Percentiles rank a stretch among this genome's conserved stretches.
Conservation (phyloP, 352 stramenopile genomes). For the Globisporangium cystogenes region DNA sequence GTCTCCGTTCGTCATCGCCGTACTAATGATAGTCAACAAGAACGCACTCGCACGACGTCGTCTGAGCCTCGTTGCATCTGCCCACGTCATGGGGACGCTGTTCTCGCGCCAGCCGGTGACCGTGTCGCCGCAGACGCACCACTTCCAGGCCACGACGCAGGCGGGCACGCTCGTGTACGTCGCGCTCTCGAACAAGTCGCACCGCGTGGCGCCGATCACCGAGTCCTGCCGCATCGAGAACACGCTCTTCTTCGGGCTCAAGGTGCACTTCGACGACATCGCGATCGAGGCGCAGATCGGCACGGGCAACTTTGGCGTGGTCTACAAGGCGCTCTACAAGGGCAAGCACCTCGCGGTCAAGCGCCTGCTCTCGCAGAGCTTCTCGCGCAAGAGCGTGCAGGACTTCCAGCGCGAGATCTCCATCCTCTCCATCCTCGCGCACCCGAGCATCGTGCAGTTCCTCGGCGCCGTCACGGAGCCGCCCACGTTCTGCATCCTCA, state of each 20-base stretch:
- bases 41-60: not conserved
- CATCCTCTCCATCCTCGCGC: conserved; percentile 75
- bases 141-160: conserved; percentile 57
- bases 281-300: conserved; percentile 62
- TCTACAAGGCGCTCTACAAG: conserved; percentile 78
- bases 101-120: conserved; percentile 51
- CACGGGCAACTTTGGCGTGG: conserved; percentile 66
- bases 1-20: too few species aligned
- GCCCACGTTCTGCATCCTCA: conserved; percentile 71
- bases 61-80: not conserved
- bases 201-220: conserved; percentile 40
- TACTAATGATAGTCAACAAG: too few species aligned
- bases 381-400: conserved; percentile 48
- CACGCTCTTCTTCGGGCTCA: conserved; percentile 60
- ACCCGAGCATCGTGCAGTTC: conserved; percentile 82
- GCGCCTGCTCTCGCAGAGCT: conserved; percentile 46
- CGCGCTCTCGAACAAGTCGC: conserved; percentile 61
- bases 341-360: conserved; percentile 72
- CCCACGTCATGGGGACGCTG: conserved; percentile 30
- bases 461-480: conserved; percentile 61
- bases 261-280: conserved; percentile 62
- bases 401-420: conserved; percentile 81
- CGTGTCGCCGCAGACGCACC: conserved; percentile 54
- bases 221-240: conserved; percentile 54
- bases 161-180: conserved; percentile 71